Evolutionary conservation across 768 basidiomycete genomes (phyloP), one percentile per base, ranked within the genome.

Genomic region (Lentinula guzmanii): DNA sequence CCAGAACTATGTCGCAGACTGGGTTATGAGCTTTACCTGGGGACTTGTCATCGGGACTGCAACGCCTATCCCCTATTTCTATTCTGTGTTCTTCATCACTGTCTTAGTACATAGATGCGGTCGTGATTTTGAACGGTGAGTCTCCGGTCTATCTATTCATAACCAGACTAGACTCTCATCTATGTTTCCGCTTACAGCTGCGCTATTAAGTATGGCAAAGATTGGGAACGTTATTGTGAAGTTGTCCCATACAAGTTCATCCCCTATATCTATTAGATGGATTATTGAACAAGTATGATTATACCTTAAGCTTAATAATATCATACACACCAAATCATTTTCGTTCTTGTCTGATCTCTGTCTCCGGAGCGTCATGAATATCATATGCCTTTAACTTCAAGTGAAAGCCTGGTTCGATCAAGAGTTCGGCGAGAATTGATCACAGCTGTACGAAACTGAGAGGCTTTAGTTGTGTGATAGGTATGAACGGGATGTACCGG

Each of bases 1-100:
- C 31, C 61, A 91, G 86, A 97, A 98, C 75, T 98, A 98, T 70
- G 88, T 93, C 33, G 95, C 94, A 63, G 95, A 97, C 74, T 94
- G 91, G 90, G 76, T 78, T 28, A 91, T 91, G 86, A 84, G 87
- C 67, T 80, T 93, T 65, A 87, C 83, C 52, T 94, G 93, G 93
- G 93, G 92, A 59, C 86, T 86, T 52, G 76, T 88, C 70, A 84
- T 91, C 53, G 91, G 92, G 28, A 76, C 82, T 4, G 81, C 86
- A 15, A 87, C 87, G 34, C 82, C 89, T 53, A 96, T 98, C 70
- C 95, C 95, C 0, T 95, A 95, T 77, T 99, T 93, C 76, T 98
- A 98, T 76, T 93, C 93, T 11, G 80, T 94, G 54, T 99, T 98
- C 83, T 98, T 98, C 80, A 87, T 96, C 69, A 83, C 83, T 50